A percentile compares a stretch with the other conserved stretches of the same genome.
These are phyloP conservation scores for Ramularia collo-cygni DNA, from an alignment of 2,329 filamentous ascomycete species.

Conservation along the genomic window DNA sequence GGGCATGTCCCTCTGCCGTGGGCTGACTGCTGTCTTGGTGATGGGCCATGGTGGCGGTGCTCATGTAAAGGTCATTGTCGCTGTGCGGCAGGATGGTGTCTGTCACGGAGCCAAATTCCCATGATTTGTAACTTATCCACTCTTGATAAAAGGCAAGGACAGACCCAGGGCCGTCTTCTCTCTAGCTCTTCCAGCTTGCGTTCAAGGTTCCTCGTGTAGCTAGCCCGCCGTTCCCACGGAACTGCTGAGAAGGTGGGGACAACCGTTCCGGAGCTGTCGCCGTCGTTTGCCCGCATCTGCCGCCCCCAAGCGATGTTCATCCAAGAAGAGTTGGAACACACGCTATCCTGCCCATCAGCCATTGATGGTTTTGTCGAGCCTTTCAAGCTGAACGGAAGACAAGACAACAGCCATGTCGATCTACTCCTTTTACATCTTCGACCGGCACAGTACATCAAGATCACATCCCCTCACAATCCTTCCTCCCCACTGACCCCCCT, in stretches of 20 bases:
- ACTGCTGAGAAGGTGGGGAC: no score
- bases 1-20: slow-evolving; percentile 3
- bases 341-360: no score
- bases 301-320: no score
- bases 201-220: no score
- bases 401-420: slow-evolving; percentile 61
- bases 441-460: slow-evolving; percentile 74
- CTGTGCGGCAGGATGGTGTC: slow-evolving; percentile 1
- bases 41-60: slow-evolving; percentile 10
- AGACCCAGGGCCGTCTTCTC: no score
- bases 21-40: background rate
- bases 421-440: slow-evolving; percentile 98
- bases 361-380: no score
- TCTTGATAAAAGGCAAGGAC: background rate
- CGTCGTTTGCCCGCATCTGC: no score
- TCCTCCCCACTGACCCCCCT: slow-evolving; percentile 2
- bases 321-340: no score
- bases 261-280: no score
- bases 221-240: no score
- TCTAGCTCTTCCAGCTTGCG: no score
- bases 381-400: no score
- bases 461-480: background rate
- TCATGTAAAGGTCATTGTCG: slow-evolving; percentile 5
- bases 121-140: slow-evolving; percentile 3
- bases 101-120: background rate